Conservation (phyloP, 2,329 filamentous ascomycete species). For the Beauveria caledonica region DNA sequence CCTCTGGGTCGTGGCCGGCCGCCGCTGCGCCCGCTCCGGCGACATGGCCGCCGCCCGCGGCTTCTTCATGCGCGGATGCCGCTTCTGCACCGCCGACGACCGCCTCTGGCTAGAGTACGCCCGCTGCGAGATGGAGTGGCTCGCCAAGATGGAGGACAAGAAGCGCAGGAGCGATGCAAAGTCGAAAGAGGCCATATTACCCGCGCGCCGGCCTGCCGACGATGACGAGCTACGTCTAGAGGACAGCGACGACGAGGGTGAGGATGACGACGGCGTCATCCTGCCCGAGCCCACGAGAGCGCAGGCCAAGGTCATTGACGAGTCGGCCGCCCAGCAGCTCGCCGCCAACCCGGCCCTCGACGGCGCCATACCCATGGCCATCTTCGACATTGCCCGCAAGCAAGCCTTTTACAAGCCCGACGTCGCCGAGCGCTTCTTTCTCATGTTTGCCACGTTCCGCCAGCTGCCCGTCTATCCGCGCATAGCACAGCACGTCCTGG, state of each 20-base stretch:
- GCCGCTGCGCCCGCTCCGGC: constrained; percentile 66
- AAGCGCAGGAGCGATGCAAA: constrained; percentile 41
- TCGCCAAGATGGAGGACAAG: constrained; percentile 70
- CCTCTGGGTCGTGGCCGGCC: constrained; percentile 81
- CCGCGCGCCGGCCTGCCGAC: constrained; percentile 33
- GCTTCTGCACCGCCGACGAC: constrained; percentile 74
- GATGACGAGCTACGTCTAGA: constrained; percentile 37
- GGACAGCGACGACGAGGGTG: constrained; percentile 37
- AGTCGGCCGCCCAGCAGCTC: constrained; percentile 42
- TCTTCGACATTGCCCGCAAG: constrained; percentile 80
- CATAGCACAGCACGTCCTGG: constrained; percentile 67
- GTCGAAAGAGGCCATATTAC: constrained; percentile 40
- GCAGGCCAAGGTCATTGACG: constrained; percentile 36
- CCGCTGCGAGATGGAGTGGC: constrained; percentile 85
- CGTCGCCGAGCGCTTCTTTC: constrained; percentile 70
- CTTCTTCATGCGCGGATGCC: constrained; percentile 79
- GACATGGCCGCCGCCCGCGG: constrained; percentile 82
- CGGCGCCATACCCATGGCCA: constrained; percentile 87
- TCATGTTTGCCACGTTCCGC: constrained; percentile 65
- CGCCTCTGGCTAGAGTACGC: constrained; percentile 84
- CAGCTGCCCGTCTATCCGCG: constrained; percentile 54
- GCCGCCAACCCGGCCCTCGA: constrained; percentile 70
- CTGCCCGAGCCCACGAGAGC: constrained; percentile 37
- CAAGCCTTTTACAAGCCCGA: constrained; percentile 61
- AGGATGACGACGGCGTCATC: constrained; percentile 31